Base-by-base conservation (phyloP, 208 protist genomes). In the Leptomonas pyrrhocoris region DNA sequence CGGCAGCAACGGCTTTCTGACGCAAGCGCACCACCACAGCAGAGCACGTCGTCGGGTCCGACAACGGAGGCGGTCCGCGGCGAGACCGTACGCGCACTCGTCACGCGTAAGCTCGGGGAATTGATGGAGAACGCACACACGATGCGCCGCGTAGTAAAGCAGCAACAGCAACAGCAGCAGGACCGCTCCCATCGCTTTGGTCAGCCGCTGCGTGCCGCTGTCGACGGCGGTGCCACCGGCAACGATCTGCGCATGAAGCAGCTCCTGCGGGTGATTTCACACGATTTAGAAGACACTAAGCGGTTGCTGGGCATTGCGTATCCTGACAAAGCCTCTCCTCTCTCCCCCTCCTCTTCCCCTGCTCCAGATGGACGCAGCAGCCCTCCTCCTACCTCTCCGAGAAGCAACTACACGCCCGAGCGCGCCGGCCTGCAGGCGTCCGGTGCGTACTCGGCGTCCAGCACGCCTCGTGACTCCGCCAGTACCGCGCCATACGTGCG, bases 271-370 rank as follows among this genome's bases (percentile, higher is more conserved):
- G 60, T 76, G 7, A 49, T 65, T 30, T 21, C 51, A 18, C 72
- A 79, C 48, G 83, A 77, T 50, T 48, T 88, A 0, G 71, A 80
- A 12, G 82, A 88, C 45, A 79, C 73, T 56, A 61, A 88, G 68
- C 78, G 70, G 30, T 60, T 88, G n/a, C 64, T 88, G 42, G 74
- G 75, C 13, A 75, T 83, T 53, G 72, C 69, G 23, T 88, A 78
- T 59, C 72, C 67, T 16, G 55, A n/a, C n/a, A n/a, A 70, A 6
- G 55, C 67, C 42, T 42, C 50, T 18, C 21, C 45, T 36, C 48
- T 46, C 0, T 42, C 64, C 27, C 9, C 25, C n/a, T 38, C 21
- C 30, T 31, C 38, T 11, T 49, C 63, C 18, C 48, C 62, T 12
- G 16, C 42, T 18, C 16, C 2, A 18, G 27, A 28, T n/a, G 45